Evolutionary conservation across 2,329 filamentous ascomycete genomes (phyloP).

Genomic region (Cladosporium sp.): DNA sequence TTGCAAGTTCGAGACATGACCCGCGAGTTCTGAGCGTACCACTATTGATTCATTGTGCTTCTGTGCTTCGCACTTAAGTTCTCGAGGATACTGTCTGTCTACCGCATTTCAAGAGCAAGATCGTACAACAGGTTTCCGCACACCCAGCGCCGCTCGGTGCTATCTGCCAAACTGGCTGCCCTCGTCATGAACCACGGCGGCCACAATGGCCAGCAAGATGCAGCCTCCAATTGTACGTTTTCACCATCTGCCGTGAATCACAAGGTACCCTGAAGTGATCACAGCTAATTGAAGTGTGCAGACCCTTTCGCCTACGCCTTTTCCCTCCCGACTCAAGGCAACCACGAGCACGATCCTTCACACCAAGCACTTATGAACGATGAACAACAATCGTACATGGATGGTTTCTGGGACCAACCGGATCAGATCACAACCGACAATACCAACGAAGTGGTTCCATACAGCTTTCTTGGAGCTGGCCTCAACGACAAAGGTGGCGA

Average conservation of each 20-base stretch:
- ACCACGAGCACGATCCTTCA: neutral
- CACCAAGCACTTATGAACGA: slow-evolving; percentile 6
- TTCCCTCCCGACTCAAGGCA: neutral
- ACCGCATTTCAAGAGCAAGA: neutral
- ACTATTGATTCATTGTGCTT: neutral
- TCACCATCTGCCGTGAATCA: neutral
- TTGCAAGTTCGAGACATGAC: slow-evolving; percentile 1
- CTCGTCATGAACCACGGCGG: slow-evolving; percentile 10
- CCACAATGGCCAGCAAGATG: slow-evolving; percentile 12
- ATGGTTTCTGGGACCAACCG: slow-evolving; percentile 5
- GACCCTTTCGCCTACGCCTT: slow-evolving; percentile 9
- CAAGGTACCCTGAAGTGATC: neutral
- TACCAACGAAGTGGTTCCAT: neutral
- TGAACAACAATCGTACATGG: slow-evolving; percentile 1
- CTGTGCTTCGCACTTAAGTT: neutral
- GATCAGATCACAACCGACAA: neutral
- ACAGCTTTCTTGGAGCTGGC: neutral
- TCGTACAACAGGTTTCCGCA: neutral
- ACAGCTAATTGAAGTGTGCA: neutral
- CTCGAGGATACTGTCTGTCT: neutral
- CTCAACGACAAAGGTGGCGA: slow-evolving; percentile 2
- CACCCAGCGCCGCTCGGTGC: slow-evolving; percentile 6
- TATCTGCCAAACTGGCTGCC: slow-evolving; percentile 8
- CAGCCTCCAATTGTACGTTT: slow-evolving; percentile 4
- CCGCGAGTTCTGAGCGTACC: neutral